phyloP scores from a whole-genome alignment of 805 yeast genomes.

The Candida hungchunana region DNA sequence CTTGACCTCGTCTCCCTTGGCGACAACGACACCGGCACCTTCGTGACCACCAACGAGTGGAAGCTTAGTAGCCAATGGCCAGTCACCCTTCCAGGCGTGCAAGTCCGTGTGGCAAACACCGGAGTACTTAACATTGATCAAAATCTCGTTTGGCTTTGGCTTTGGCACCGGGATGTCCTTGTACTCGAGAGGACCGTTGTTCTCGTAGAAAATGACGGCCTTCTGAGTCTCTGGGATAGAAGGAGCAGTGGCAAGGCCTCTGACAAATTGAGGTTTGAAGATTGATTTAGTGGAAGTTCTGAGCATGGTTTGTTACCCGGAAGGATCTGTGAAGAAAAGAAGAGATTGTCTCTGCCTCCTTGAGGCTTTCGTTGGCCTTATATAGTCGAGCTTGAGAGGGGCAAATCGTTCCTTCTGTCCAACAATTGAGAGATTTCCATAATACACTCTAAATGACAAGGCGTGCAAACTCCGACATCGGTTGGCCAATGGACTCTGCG shows the following conservation, averaged over 20 bases:
- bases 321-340: background rate
- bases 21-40: constrained; percentile 65
- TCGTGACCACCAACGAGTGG: constrained; percentile 67
- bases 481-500: background rate
- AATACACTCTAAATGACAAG: background rate
- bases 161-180: constrained; percentile 52
- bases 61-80: constrained; percentile 54
- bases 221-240: constrained; percentile 46
- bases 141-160: constrained; percentile 53
- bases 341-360: background rate
- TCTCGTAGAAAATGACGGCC: constrained; percentile 47
- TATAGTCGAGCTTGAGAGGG: background rate
- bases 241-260: constrained; percentile 21
- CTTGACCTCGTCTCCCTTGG: constrained; percentile 49
- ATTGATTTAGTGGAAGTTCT: constrained; percentile 8
- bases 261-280: constrained; percentile 12
- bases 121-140: constrained; percentile 56
- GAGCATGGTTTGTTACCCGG: constrained; percentile 5
- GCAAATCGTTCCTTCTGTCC: background rate
- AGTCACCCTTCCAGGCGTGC: constrained; percentile 67
- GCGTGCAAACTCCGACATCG: constrained; percentile 2
- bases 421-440: background rate
- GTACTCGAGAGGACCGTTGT: constrained; percentile 45
- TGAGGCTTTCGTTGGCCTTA: background rate
- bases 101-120: constrained; percentile 66